Evolutionary conservation across 2,329 filamentous ascomycete species (phyloP).

Genomic region (Cladosporium cucumerinum): DNA sequence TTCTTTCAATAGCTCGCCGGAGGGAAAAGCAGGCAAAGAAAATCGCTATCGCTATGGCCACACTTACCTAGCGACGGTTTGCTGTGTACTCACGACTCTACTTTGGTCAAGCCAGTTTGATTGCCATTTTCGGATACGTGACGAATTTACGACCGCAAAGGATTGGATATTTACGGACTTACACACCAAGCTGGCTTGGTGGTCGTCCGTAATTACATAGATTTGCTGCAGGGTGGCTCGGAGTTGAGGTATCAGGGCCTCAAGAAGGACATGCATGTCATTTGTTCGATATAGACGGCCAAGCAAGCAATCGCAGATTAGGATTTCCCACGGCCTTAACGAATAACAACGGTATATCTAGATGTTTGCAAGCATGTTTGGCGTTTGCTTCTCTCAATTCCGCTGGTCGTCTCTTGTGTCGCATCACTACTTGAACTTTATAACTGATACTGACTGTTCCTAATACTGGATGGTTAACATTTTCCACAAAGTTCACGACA

Average conservation of each 20-base stretch:
- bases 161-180: not conserved
- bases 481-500: not conserved
- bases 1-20: constrained; percentile 1
- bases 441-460: not conserved
- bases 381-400: not conserved
- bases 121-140: not conserved
- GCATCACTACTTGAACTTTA: not conserved
- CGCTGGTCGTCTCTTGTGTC: not conserved
- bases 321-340: not conserved
- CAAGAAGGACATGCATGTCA: not conserved
- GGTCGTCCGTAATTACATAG: not conserved
- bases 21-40: constrained; percentile 16
- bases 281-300: not conserved
- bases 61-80: constrained; percentile 15
- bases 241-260: not conserved
- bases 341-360: not conserved
- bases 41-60: constrained; percentile 18
- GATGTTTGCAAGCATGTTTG: not conserved
- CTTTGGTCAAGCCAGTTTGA: not conserved
- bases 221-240: not conserved
- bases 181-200: constrained; percentile 1
- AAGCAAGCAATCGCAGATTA: not conserved
- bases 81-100: not conserved
- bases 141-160: not conserved
- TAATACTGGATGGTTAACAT: not conserved